phyloP scores from a whole-genome alignment of 352 stramenopile genomes.

The Phytophthora hibernalis region DNA sequence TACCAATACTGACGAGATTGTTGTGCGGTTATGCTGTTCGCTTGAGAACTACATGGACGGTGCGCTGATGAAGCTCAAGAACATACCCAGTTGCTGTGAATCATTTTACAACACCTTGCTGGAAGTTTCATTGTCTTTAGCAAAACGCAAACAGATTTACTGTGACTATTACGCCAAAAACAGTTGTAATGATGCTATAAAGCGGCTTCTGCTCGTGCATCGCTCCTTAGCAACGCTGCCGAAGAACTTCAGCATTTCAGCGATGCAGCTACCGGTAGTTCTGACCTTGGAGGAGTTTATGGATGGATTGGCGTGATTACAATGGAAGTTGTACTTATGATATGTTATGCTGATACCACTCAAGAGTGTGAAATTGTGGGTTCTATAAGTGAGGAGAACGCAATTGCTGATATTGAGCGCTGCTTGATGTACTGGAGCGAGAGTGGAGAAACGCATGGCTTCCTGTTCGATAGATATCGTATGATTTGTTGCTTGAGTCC shows the following conservation, averaged over 20 bases:
- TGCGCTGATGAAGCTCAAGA: constrained; percentile 30
- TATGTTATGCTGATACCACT: constrained; percentile 39
- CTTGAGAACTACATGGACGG: constrained; percentile 39
- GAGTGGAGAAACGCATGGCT: constrained; percentile 2
- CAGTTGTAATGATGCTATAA: constrained; percentile 25
- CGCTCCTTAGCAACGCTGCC: constrained; percentile 32
- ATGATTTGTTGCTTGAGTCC: constrained; percentile 52
- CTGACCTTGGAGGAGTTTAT: constrained; percentile 58
- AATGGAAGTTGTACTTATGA: constrained; percentile 58
- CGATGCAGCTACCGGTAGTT: not conserved
- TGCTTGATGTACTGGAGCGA: constrained; percentile 49
- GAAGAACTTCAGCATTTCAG: constrained; percentile 20
- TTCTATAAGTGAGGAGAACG: constrained; percentile 42
- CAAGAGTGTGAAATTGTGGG: not conserved
- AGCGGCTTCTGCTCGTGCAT: constrained; percentile 36
- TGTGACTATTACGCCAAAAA: constrained; percentile 40
- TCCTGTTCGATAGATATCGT: constrained; percentile 47
- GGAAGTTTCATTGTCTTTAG: constrained; percentile 37
- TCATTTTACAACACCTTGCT: constrained; percentile 17
- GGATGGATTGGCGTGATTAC: constrained; percentile 68
- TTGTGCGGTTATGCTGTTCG: constrained; percentile 29
- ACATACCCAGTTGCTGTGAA: not conserved
- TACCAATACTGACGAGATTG: constrained; percentile 4
- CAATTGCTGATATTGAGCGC: constrained; percentile 54
- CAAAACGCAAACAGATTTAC: constrained; percentile 45